These are phyloP conservation scores for Ophiocordyceps camponoti-saundersi DNA, from an alignment of 2,329 filamentous ascomycete species.

Conservation along the genomic window DNA sequence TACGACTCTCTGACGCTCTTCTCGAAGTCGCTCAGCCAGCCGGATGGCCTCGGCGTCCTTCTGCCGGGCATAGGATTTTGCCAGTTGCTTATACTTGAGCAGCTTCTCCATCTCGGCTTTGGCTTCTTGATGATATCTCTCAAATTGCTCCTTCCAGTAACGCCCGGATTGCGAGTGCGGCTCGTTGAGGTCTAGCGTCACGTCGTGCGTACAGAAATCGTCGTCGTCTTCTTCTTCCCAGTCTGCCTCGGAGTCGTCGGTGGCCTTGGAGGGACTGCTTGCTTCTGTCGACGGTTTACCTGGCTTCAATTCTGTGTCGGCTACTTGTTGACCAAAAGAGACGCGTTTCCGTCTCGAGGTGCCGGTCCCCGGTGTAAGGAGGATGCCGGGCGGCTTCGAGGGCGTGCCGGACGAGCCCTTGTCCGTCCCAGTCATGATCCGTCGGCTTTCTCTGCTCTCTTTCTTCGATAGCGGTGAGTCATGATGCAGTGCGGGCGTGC, in stretches of 20 bases:
- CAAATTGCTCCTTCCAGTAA: slow-evolving; percentile 68
- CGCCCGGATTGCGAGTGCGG: slow-evolving; percentile 59
- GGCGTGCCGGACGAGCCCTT: slow-evolving; percentile 24
- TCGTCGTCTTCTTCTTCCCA: slow-evolving; percentile 36
- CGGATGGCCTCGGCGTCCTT: slow-evolving; percentile 58
- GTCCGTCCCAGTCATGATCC: slow-evolving; percentile 5
- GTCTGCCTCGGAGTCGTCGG: slow-evolving; percentile 21
- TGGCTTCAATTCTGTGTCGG: slow-evolving; percentile 17
- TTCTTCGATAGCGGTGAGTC: slow-evolving; percentile 11
- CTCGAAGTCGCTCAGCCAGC: slow-evolving; percentile 45
- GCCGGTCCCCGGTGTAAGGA: slow-evolving; percentile 46
- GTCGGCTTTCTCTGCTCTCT: neutral
- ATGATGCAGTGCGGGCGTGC: slow-evolving; percentile 29
- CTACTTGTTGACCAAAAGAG: slow-evolving; percentile 43
- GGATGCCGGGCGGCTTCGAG: slow-evolving; percentile 36
- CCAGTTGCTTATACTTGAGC: slow-evolving; percentile 62
- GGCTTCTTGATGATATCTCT: slow-evolving; percentile 56
- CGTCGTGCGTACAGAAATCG: slow-evolving; percentile 34
- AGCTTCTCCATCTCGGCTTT: slow-evolving; percentile 60
- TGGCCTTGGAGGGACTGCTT: slow-evolving; percentile 2
- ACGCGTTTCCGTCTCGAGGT: slow-evolving; percentile 45
- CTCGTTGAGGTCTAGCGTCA: slow-evolving; percentile 55
- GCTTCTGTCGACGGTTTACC: slow-evolving; percentile 8
- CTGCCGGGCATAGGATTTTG: slow-evolving; percentile 61
- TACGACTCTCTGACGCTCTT: slow-evolving; percentile 48